Conservation (phyloP, 2,329 filamentous ascomycete species). For the Aspergillus thermomutatus region DNA sequence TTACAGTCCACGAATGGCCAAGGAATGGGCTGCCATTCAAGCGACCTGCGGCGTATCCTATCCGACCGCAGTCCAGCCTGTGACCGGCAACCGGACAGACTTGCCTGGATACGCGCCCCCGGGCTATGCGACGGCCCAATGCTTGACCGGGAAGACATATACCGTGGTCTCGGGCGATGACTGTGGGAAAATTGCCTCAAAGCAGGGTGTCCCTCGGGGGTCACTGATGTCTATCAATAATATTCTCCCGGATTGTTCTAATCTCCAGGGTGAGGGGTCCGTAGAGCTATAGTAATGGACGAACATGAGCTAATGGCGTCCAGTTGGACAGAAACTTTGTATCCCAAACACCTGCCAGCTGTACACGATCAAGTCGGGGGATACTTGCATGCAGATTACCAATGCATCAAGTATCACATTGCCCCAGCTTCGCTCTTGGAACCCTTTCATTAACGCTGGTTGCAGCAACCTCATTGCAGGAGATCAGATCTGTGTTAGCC, state of each 20-base stretch:
- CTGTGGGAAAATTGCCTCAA: constrained; percentile 1
- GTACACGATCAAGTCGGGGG: neutral
- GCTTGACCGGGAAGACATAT: constrained; percentile 1
- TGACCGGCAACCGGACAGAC: neutral
- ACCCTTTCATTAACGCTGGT: constrained; percentile 4
- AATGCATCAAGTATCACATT: neutral
- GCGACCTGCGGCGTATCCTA: neutral
- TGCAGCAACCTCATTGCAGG: constrained; percentile 10
- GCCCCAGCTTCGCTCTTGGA: constrained; percentile 4
- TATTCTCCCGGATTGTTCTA: constrained; percentile 3
- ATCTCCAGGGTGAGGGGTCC: neutral
- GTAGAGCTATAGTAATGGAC: too few relatives aligned
- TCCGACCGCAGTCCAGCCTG: neutral
- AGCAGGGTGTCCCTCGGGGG: neutral
- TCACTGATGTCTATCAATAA: constrained; percentile 1
- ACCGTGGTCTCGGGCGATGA: constrained; percentile 1
- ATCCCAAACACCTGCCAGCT: constrained; percentile 3
- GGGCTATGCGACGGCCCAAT: neutral
- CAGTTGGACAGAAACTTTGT: constrained; percentile 4
- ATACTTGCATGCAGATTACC: constrained; percentile 1
- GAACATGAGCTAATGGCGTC: too few relatives aligned
- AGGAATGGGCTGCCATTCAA: neutral
- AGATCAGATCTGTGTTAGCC: constrained; percentile 6
- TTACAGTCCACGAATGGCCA: neutral
- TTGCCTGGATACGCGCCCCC: neutral